These are phyloP conservation scores for Phytopythium boreale DNA, from an alignment of 352 stramenopile genomes.

Conservation along the genomic window DNA sequence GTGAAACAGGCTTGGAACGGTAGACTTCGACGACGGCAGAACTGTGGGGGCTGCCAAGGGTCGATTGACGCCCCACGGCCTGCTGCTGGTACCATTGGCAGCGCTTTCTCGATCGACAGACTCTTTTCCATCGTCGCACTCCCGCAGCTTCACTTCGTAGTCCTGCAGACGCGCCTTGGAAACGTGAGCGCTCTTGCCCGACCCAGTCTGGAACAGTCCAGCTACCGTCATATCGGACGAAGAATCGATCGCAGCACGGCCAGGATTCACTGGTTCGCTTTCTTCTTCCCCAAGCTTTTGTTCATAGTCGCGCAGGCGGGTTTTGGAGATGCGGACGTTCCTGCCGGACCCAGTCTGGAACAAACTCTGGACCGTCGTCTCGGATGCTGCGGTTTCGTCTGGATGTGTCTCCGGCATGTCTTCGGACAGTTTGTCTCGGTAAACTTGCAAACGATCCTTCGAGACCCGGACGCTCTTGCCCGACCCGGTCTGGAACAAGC, in stretches of 20 bases:
- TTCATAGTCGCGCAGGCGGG: neutral
- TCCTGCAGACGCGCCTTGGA: constrained; percentile 22
- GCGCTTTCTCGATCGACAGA: too few species aligned
- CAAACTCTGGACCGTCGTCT: neutral
- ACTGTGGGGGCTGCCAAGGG: neutral
- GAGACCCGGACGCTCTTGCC: constrained; percentile 22
- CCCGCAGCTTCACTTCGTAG: constrained; percentile 17
- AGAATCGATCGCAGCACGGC: too few species aligned
- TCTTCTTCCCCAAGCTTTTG: neutral
- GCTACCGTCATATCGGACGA: neutral
- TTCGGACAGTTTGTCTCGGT: constrained; percentile 15
- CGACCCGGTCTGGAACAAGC: constrained; percentile 30
- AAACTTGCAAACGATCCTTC: constrained; percentile 7
- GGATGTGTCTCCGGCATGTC: neutral
- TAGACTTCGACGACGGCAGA: neutral
- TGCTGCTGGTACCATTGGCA: too few species aligned
- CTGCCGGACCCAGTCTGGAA: constrained; percentile 33
- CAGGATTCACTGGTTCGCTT: neutral
- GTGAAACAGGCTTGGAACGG: constrained; percentile 8
- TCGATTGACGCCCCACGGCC: too few species aligned
- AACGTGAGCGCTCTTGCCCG: constrained; percentile 22
- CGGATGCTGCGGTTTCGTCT: neutral
- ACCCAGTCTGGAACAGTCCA: constrained; percentile 29
- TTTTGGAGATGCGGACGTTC: neutral
- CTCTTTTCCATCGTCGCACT: neutral